A percentile compares a stretch with the other conserved stretches of the same genome.
phyloP scores from a whole-genome alignment of 352 stramenopile species.

The Phytophthora crassamura region DNA sequence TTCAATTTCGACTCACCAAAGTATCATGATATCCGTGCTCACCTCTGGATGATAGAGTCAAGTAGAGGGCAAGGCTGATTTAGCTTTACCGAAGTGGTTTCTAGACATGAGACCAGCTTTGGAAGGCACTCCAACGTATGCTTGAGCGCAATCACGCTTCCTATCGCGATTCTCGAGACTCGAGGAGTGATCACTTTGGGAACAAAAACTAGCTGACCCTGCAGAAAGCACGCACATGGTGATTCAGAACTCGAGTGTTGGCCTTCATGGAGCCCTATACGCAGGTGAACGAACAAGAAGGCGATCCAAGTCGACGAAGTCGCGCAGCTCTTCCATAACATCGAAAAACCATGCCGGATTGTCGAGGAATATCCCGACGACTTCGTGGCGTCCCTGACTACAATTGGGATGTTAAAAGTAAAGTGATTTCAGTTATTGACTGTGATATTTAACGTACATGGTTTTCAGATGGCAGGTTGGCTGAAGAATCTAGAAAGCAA shows the following conservation, averaged over 20 bases:
- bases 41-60: constrained; percentile 74
- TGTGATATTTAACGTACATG: constrained; percentile 49
- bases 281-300: constrained; percentile 53
- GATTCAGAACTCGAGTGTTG: not conserved
- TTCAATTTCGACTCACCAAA: constrained; percentile 19
- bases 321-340: constrained; percentile 70
- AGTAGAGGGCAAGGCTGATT: constrained; percentile 54
- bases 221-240: not conserved
- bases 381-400: constrained; percentile 73
- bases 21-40: not conserved
- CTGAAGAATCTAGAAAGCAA: constrained; percentile 69
- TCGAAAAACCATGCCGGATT: constrained; percentile 89
- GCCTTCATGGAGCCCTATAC: not conserved
- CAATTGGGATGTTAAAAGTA: constrained; percentile 8
- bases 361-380: constrained; percentile 75
- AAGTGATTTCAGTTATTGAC: not conserved
- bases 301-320: constrained; percentile 79
- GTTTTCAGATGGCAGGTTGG: constrained; percentile 81
- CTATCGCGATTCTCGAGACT: constrained; percentile 73
- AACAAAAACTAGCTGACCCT: constrained; percentile 81
- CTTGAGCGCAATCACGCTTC: constrained; percentile 86
- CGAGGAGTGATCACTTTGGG: constrained; percentile 79
- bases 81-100: constrained; percentile 37
- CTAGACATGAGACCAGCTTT: constrained; percentile 58
- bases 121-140: constrained; percentile 78